Percentiles rank a stretch among this genome's conserved stretches.
phyloP scores from a whole-genome alignment of 768 basidiomycete genomes.

The Leccinum boreale region DNA sequence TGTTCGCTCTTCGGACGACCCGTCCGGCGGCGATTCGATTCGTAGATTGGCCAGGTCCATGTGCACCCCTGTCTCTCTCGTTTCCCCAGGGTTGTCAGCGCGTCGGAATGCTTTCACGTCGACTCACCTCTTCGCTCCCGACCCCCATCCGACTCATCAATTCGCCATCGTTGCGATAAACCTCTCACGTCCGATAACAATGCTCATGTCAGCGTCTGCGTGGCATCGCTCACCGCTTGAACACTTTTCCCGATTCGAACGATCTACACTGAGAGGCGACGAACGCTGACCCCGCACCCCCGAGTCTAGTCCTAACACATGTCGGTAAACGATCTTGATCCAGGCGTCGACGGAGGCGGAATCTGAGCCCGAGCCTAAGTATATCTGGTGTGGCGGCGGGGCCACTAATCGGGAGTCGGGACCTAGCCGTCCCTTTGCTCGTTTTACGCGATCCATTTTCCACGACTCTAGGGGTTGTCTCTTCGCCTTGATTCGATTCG shows the following conservation, averaged over 20 bases:
- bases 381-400: not conserved
- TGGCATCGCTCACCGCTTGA: not conserved
- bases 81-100: not conserved
- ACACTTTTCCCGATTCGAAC: not conserved
- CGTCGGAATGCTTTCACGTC: not conserved
- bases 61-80: not conserved
- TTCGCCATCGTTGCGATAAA: not conserved
- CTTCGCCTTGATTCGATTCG: not conserved
- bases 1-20: not conserved
- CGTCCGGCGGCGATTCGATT: not conserved
- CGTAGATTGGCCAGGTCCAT: not conserved
- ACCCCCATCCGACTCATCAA: not conserved
- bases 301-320: not conserved
- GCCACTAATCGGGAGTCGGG: not conserved
- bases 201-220: not conserved
- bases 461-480: not conserved
- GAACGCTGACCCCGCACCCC: not conserved
- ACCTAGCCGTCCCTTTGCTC: not conserved
- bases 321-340: not conserved
- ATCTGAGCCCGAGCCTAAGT: not conserved
- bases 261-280: not conserved
- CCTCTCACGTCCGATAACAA: not conserved
- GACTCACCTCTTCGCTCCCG: not conserved
- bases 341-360: not conserved
- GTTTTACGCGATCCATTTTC: not conserved